Evolutionary conservation across 768 basidiomycete species (phyloP), one percentile per base, ranked within the genome.

Genomic region (Lentinula sp.): DNA sequence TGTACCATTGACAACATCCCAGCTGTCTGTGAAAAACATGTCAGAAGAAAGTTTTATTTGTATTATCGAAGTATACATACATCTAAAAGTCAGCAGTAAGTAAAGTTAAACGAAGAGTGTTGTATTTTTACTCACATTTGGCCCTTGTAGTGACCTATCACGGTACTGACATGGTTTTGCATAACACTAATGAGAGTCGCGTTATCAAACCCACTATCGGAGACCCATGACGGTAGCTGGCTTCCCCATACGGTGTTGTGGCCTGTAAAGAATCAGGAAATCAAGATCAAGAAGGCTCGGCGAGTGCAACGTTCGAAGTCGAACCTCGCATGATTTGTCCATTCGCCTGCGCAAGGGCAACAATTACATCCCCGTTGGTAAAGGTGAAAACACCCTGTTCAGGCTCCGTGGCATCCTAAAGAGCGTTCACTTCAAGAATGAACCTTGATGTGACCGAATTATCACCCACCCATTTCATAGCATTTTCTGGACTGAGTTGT

Each of bases 71-170:
- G 15, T n/a, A 28, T 45, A 60, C 56, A 56, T 54, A 63, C 58
- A 59, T 35, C 62, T 59, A n/a, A 21, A 51, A 8, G 34, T 3
- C 15, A 28, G 5, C 51, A 28, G 3, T 45, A 2, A 54, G 35
- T 23, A 51, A 39, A 16, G 37, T 21, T 23, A 15, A 35, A 58
- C 21, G 18, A 39, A 35, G 23, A 28, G 11, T 39, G 21, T n/a
- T 16, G 11, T 35, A 34, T 8, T 18, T 1, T 6, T 31, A 67
- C 72, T 65, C 62, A 84, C 77, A 83, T 72, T 67, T 82, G 66
- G 23, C 84, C 84, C 64, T 75, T 78, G 67, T 80, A 86, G 60
- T 80, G 82, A 6, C 73, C 69, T n/a, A 83, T 80, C 18, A 83
- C 69, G 5, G 80, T 81, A 34, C 72, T 66, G 61, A 79, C 78